Base-by-base conservation (phyloP, 1,139 yeast genomes). In the Blastobotrys illinoisensis region DNA sequence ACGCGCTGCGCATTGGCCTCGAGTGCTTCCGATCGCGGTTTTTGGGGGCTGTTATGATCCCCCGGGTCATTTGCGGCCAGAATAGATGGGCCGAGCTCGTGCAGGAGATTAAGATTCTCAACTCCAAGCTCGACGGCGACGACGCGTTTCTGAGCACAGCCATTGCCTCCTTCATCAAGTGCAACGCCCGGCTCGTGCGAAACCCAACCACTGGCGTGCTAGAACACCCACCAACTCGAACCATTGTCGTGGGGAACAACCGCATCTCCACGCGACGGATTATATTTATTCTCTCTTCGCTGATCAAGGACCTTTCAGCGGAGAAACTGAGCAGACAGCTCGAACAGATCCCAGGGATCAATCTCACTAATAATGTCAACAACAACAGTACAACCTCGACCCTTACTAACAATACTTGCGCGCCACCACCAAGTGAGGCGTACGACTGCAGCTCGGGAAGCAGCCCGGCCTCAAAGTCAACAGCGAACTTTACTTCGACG, bases 41-140 rank as follows among this genome's bases (percentile, higher is more conserved):
- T 49, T 53, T 56, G 26, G 57, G 58, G 18, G 62, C 60, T 3
- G 56, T 64, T 24, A 56, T 60, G 16, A 62, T 65, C n/a, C 70
- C 70, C 5, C 56, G 70, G 5, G 68, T 66, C 6, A 49, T 66
- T 13, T 66, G 68, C 49, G 70, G 70, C 13, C 69, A 65, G 48
- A 60, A 62, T 43, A 52, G 65, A 32, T 65, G 67, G 68, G 50
- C 57, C 1, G 67, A 64, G 48, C 55, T 65, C 11, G 55, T 56
- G 24, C 56, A 57, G 13, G 62, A 64, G 51, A 53, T 65, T 48
- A 21, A 47, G 46, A 40, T 24, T 46, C 48, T 49, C 28, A 24
- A 46, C n/a, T 19, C 47, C 5, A 48, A 45, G 14, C 44, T 52
- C 5, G 53, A 43, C 21, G 21, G 26, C 18, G 48, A 49, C 13